Evolutionary conservation across 805 yeast genomes (phyloP).

Genomic region (Metschnikowia noctiluminum): DNA sequence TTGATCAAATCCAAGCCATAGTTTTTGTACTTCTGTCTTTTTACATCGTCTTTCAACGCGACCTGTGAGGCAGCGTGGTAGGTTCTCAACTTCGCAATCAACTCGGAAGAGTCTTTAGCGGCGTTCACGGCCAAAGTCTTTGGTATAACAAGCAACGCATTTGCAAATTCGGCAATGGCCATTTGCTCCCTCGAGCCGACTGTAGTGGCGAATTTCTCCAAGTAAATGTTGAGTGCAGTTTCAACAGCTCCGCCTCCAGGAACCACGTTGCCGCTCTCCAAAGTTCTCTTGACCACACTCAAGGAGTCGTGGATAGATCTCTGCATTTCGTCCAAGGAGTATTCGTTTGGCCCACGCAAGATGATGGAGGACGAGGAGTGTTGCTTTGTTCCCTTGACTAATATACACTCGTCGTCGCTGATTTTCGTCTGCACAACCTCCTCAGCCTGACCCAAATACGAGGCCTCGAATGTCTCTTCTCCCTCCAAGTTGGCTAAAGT

Average conservation of each 20-base stretch:
- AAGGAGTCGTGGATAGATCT: constrained; percentile 93
- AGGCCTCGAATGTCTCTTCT: constrained; percentile 84
- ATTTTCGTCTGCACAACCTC: constrained; percentile 87
- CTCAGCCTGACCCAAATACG: constrained; percentile 84
- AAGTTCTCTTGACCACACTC: constrained; percentile 90
- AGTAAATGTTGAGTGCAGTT: constrained; percentile 87
- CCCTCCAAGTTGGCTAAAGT: constrained; percentile 94
- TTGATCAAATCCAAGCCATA: constrained; percentile 89
- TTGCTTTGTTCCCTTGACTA: constrained; percentile 83
- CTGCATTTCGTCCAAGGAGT: constrained; percentile 96
- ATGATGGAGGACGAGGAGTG: constrained; percentile 91
- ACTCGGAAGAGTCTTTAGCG: constrained; percentile 93
- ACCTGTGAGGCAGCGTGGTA: constrained; percentile 94
- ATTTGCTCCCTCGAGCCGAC: constrained; percentile 96
- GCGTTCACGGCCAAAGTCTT: constrained; percentile 96
- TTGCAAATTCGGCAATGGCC: constrained; percentile 97
- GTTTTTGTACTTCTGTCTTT: constrained; percentile 81
- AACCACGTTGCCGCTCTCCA: constrained; percentile 90
- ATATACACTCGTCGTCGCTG: constrained; percentile 95
- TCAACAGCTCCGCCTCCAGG: constrained; percentile 99
- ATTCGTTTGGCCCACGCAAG: constrained; percentile 93
- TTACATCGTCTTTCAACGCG: constrained; percentile 77
- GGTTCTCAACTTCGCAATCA: constrained; percentile 91
- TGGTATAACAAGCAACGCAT: constrained; percentile 85
- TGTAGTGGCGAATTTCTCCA: constrained; percentile 96